These are phyloP conservation scores for Lactifluus pinguis DNA, from an alignment of 768 basidiomycete genomes.

Conservation along the genomic window DNA sequence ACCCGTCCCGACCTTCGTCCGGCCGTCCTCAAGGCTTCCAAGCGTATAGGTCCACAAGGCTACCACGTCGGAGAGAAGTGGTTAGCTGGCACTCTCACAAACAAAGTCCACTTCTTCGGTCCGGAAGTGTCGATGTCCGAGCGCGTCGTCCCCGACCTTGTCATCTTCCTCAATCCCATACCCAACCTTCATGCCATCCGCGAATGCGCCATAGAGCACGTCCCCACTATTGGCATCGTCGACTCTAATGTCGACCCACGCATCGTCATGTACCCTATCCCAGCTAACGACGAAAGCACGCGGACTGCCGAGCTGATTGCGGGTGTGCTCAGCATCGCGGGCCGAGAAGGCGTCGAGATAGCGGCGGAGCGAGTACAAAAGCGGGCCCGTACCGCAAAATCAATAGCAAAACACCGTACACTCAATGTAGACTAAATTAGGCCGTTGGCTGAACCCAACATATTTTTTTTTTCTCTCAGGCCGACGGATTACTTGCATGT, in stretches of 20 bases:
- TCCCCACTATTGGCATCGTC: slow-evolving; percentile 90
- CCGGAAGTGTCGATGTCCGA: slow-evolving; percentile 41
- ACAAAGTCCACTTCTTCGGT: slow-evolving; percentile 69
- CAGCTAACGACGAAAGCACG: slow-evolving; percentile 93
- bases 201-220: slow-evolving; percentile 81
- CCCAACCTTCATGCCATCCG: slow-evolving; percentile 78
- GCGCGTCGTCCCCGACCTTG: slow-evolving; percentile 73
- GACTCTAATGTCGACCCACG: slow-evolving; percentile 96
- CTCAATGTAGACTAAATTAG: slow-evolving; percentile 14
- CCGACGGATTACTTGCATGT: slow-evolving; percentile 13
- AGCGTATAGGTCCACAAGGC: slow-evolving; percentile 69
- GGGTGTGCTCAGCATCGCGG: slow-evolving; percentile 85
- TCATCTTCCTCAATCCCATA: slow-evolving; percentile 85
- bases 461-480: not conserved
- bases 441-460: not conserved
- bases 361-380: slow-evolving; percentile 24
- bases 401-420: slow-evolving; percentile 11
- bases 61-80: slow-evolving; percentile 84
- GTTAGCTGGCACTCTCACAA: slow-evolving; percentile 94
- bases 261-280: slow-evolving; percentile 95
- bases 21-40: slow-evolving; percentile 68
- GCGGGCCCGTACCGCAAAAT: slow-evolving; percentile 3
- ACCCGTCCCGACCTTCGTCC: slow-evolving; percentile 72
- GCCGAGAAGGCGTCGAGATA: slow-evolving; percentile 60
- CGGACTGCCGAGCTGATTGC: slow-evolving; percentile 86